These are phyloP conservation scores for Verticillium tricorpus DNA, from an alignment of 2,329 filamentous ascomycete genomes.

Conservation along the genomic window DNA sequence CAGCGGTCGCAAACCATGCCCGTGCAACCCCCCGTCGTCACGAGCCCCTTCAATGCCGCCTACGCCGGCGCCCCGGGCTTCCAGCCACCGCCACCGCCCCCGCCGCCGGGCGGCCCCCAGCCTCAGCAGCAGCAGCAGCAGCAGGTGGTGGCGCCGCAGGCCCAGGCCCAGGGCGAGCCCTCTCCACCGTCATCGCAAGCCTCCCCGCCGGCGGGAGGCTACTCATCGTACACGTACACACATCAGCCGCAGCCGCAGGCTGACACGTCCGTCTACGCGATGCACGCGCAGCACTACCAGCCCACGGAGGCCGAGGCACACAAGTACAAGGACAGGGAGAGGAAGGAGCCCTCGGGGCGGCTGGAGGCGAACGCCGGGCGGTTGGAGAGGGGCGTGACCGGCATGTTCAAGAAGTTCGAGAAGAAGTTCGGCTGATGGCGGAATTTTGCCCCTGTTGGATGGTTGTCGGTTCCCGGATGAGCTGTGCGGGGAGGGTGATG, in stretches of 20 bases:
- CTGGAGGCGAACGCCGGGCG: slow-evolving; percentile 62
- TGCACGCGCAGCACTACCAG: slow-evolving; percentile 67
- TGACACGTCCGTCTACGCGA: slow-evolving; percentile 40
- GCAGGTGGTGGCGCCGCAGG: slow-evolving; percentile 12
- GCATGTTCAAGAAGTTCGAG: slow-evolving; percentile 74
- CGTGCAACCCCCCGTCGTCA: slow-evolving; percentile 32
- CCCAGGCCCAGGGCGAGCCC: slow-evolving; percentile 19
- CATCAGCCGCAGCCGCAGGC: slow-evolving; percentile 20
- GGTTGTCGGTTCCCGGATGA: neutral
- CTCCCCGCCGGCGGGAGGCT: slow-evolving; percentile 45
- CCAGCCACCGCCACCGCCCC: slow-evolving; percentile 29
- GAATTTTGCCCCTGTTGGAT: neutral
- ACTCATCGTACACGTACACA: slow-evolving; percentile 47
- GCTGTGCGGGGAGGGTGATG: neutral
- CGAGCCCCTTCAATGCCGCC: slow-evolving; percentile 27
- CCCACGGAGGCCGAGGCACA: slow-evolving; percentile 59
- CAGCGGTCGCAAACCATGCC: slow-evolving; percentile 48
- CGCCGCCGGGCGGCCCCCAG: slow-evolving; percentile 15
- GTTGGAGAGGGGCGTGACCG: slow-evolving; percentile 65
- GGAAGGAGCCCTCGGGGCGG: slow-evolving; percentile 41
- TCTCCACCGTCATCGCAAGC: slow-evolving; percentile 22
- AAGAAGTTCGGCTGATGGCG: slow-evolving; percentile 58
- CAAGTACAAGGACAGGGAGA: slow-evolving; percentile 33
- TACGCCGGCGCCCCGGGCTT: slow-evolving; percentile 42
- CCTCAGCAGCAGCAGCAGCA: slow-evolving; percentile 11